phyloP scores from a whole-genome alignment of 345 rosid species.

The Eucalyptus paniculata region DNA sequence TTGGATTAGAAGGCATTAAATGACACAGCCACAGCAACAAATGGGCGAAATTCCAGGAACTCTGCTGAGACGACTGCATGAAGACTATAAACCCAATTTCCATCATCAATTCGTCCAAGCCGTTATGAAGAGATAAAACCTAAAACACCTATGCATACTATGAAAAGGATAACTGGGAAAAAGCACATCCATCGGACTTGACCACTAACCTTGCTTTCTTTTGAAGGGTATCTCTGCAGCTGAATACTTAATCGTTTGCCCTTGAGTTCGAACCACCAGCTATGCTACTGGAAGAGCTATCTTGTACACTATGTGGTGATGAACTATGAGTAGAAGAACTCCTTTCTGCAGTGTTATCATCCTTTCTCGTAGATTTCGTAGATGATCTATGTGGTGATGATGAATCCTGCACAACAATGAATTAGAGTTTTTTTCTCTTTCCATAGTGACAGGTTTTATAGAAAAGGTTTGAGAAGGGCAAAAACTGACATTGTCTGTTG shows the following conservation, averaged over 20 bases:
- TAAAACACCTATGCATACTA: background rate
- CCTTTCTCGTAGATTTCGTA: slow-evolving; percentile 28
- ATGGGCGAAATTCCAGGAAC: background rate
- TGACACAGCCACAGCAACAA: background rate
- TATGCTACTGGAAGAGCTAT: slow-evolving; percentile 68
- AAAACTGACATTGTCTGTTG: slow-evolving; percentile 47
- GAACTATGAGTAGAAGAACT: slow-evolving; percentile 64
- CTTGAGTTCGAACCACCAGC: slow-evolving; percentile 33
- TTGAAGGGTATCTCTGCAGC: background rate
- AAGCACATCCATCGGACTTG: background rate
- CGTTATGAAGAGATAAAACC: background rate
- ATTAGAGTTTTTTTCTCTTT: background rate
- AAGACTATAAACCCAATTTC: background rate
- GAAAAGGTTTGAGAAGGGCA: background rate
- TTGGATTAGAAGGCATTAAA: background rate
- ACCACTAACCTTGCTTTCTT: background rate
- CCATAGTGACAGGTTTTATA: background rate
- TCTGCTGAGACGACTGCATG: background rate
- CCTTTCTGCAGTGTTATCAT: slow-evolving; percentile 21
- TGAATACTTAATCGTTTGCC: background rate
- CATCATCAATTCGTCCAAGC: background rate
- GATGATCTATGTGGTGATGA: slow-evolving; percentile 33
- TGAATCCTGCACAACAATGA: slow-evolving; percentile 29
- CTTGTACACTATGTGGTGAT: slow-evolving; percentile 54
- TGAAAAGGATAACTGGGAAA: background rate